These are phyloP conservation scores for Trypethelium eluteriae DNA, from an alignment of 495 filamentous ascomycete genomes.

Conservation along the genomic window DNA sequence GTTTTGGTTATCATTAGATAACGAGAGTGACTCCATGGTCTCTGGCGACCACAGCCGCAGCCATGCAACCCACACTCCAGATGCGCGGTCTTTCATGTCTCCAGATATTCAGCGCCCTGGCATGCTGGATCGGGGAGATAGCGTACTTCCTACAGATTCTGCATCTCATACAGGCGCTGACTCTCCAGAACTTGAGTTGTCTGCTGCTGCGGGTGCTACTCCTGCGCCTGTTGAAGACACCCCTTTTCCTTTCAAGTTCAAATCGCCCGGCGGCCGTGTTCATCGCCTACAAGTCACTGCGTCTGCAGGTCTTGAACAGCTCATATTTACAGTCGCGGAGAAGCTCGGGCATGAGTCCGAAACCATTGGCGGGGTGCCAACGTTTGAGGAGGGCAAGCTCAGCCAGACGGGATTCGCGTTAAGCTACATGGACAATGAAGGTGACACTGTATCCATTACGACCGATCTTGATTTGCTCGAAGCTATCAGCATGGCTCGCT, in stretches of 20 bases:
- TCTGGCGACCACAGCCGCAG: conserved; percentile 76
- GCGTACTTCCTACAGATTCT: conserved; percentile 84
- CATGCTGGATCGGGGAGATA: conserved; percentile 58
- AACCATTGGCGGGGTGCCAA: conserved; percentile 72
- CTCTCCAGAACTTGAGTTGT: conserved; percentile 55
- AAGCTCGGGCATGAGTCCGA: conserved; percentile 87
- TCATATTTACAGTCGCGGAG: conserved; percentile 68
- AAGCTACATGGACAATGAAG: conserved; percentile 95
- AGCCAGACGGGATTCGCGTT: conserved; percentile 79
- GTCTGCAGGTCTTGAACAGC: conserved; percentile 68
- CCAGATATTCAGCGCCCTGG: conserved; percentile 59
- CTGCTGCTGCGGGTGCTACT: conserved; percentile 45
- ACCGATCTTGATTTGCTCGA: conserved; percentile 90
- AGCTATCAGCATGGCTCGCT: conserved; percentile 75
- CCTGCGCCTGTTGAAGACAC: conserved; percentile 53
- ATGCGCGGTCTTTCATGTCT: conserved; percentile 71
- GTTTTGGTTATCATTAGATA: conserved; percentile 95
- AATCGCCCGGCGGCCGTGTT: conserved; percentile 90
- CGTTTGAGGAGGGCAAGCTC: conserved; percentile 66
- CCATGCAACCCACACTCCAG: conserved; percentile 52
- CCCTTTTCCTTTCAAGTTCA: conserved; percentile 98
- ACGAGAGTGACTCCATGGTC: conserved; percentile 92
- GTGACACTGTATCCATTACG: conserved; percentile 95
- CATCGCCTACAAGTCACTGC: conserved; percentile 83
- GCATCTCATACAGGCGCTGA: conserved; percentile 86